Base-by-base conservation (phyloP, 306 rosid species). In the Pterocarpus santalinus region DNA sequence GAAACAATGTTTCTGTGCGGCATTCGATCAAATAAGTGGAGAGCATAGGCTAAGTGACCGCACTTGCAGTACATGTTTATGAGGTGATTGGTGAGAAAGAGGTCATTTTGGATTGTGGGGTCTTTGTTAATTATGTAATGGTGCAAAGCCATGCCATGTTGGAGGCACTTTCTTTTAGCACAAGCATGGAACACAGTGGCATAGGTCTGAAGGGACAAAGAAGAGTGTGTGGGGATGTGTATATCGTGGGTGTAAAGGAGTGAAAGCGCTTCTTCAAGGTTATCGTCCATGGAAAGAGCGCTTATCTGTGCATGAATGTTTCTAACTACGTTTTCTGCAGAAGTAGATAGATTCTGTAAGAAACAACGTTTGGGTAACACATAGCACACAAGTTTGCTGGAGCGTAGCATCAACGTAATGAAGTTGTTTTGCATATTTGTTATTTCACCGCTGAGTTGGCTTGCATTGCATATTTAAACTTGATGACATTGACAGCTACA, bases 11-110 rank as follows among this genome's bases (percentile, higher is more conserved):
- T 95, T 88, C 87, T 91, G 0, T 7, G 73, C 0, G 91, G 91
- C 98, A 93, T 93, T 90, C 77, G 72, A 63, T 91, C 91, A 49
- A 95, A 95, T 86, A 95, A 4, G 35, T 76, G 47, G 41, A 49
- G 88, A n/a, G 93, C 95, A 56, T 52, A 82, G 4, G 44, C 82
- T 8, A 91, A 63, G 49, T 72, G 76, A 14, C 95, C 97, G 49
- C 87, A 90, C 74, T 93, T 95, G 28, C 90, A 87, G 62, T 91
- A 95, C 99, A 95, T 89, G 43, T 95, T 93, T 0, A 93, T 63
- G 8, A 95, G 86, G 74, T 92, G 97, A 77, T 95, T 92, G 5
- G 93, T 76, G 69, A 92, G 85, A 67, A 91, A 90, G 65, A 90
- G 76, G 52, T 92, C 88, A 16, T 73, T 78, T 62, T 76, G 78